A percentile compares a stretch with the other conserved stretches of the same genome.
Evolutionary conservation across 306 rosid genomes (phyloP).

Genomic region (Lathyrus sativus): DNA sequence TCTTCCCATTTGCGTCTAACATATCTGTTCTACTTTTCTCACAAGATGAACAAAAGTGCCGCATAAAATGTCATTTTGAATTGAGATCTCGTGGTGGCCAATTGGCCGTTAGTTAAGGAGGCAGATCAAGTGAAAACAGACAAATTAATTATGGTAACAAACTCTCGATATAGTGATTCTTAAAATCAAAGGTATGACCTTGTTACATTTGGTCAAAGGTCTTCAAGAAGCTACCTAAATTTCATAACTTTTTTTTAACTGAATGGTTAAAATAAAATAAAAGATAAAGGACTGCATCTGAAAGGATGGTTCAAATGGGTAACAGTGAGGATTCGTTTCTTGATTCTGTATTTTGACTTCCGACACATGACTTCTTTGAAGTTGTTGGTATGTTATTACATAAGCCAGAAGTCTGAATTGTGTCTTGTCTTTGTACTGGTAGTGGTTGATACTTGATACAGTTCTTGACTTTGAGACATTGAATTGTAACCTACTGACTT

Average conservation of each 20-base stretch:
- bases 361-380: conserved; percentile 26
- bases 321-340: conserved; percentile 16
- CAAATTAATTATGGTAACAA: conserved; percentile 13
- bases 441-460: conserved; percentile 15
- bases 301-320: conserved; percentile 19
- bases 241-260: conserved; percentile 11
- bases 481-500: background rate
- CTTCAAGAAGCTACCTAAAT: conserved; percentile 23
- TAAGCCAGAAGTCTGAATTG: conserved; percentile 14
- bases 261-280: background rate
- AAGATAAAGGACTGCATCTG: background rate
- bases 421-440: conserved; percentile 13
- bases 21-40: conserved; percentile 22
- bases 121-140: conserved; percentile 16
- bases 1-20: conserved; percentile 23
- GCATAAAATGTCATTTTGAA: conserved; percentile 26
- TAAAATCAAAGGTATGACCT: conserved; percentile 20
- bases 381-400: conserved; percentile 12
- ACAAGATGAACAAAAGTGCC: conserved; percentile 34
- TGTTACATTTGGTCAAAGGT: conserved; percentile 8
- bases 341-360: background rate
- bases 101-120: background rate
- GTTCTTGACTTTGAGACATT: conserved; percentile 20
- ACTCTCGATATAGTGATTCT: conserved; percentile 19
- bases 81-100: conserved; percentile 30